Evolutionary conservation across 306 rosid species (phyloP).

Genomic region (Lathyrus sativus): DNA sequence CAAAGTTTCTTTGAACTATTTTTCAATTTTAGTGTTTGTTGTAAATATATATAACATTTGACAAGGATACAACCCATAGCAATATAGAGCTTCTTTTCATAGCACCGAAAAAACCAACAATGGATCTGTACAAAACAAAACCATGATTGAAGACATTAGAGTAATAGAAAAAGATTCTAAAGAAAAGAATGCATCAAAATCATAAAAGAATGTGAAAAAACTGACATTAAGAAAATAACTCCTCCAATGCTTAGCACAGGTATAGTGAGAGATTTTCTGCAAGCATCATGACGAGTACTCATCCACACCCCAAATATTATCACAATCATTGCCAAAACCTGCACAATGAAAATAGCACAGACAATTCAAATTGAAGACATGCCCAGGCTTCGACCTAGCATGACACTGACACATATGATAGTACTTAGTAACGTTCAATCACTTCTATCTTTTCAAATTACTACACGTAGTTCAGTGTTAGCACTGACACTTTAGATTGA

Average conservation of each 20-base stretch:
- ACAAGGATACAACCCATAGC: slow-evolving; percentile 88
- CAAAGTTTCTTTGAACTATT: neutral
- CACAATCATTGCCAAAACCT: slow-evolving; percentile 77
- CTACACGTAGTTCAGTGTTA: too few species aligned
- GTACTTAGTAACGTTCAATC: too few species aligned
- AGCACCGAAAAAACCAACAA: slow-evolving; percentile 90
- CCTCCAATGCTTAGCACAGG: slow-evolving; percentile 85
- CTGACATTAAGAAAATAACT: slow-evolving; percentile 75
- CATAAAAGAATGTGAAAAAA: slow-evolving; percentile 26
- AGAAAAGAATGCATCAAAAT: slow-evolving; percentile 18
- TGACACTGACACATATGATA: too few species aligned
- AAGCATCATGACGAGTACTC: slow-evolving; percentile 81
- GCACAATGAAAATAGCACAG: slow-evolving; percentile 28
- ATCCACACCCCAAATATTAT: slow-evolving; percentile 88
- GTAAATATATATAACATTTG: neutral
- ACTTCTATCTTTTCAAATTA: too few species aligned
- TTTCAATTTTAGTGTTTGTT: too few species aligned
- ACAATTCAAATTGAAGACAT: neutral
- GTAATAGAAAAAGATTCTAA: slow-evolving; percentile 4
- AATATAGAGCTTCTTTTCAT: slow-evolving; percentile 68
- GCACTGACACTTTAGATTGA: neutral
- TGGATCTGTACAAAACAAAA: slow-evolving; percentile 62
- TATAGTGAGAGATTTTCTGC: slow-evolving; percentile 80
- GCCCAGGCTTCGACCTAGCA: too few species aligned
- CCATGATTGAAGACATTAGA: slow-evolving; percentile 4